Evolutionary conservation across 495 filamentous ascomycete species (phyloP).

Genomic region (Neurospora discreta): DNA sequence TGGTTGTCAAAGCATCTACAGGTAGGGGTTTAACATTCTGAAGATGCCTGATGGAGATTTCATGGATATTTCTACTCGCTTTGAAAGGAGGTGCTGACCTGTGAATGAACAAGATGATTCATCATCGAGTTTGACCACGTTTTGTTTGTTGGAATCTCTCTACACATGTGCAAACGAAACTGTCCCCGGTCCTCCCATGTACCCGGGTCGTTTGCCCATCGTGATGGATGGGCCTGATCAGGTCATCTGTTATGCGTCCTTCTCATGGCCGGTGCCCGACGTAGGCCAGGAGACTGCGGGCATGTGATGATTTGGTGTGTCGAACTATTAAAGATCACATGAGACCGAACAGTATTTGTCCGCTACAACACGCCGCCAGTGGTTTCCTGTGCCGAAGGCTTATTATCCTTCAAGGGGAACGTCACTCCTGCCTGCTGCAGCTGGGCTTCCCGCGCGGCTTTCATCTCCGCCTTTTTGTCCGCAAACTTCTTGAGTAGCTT

Average conservation of each 20-base stretch:
- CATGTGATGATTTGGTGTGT: not conserved
- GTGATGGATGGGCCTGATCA: not conserved
- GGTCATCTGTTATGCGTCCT: not conserved
- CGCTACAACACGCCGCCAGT: not conserved
- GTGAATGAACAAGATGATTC: not conserved
- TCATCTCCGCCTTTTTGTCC: slow-evolving; percentile 36
- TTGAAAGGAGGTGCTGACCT: not conserved
- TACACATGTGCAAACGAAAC: not conserved
- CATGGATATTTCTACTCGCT: not conserved
- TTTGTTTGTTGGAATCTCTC: not conserved
- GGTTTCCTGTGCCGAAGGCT: not conserved
- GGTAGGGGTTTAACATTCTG: not conserved
- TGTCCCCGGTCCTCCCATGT: not conserved
- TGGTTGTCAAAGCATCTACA: not conserved
- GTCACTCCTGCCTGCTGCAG: slow-evolving; percentile 1
- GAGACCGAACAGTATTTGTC: not conserved
- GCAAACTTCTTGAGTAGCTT: slow-evolving; percentile 44
- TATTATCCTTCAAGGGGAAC: not conserved
- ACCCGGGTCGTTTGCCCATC: not conserved
- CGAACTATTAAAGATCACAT: not conserved
- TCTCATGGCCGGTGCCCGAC: not conserved
- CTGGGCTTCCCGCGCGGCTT: slow-evolving; percentile 11
- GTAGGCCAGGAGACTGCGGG: not conserved
- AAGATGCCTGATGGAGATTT: not conserved
- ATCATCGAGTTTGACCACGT: not conserved